A percentile compares a stretch with the other conserved stretches of the same genome.
These are phyloP conservation scores for Carex pumila DNA, from an alignment of 176 grass and related monocot genomes.

Conservation along the genomic window DNA sequence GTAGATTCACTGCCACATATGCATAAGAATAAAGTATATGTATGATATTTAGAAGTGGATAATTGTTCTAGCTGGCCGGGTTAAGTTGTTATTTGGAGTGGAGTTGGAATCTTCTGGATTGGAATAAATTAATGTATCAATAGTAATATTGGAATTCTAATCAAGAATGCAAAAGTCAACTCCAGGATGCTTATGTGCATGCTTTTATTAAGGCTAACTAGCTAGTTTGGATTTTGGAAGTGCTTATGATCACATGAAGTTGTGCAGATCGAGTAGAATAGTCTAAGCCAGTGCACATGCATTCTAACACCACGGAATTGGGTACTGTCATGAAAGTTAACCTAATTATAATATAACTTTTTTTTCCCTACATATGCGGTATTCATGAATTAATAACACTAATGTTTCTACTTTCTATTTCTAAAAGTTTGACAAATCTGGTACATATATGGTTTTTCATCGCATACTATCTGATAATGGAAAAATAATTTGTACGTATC, in stretches of 20 bases:
- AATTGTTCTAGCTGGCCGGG: background rate
- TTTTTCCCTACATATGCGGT: too few species aligned
- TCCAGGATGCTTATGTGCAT: background rate
- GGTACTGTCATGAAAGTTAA: too few species aligned
- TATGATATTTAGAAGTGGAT: background rate
- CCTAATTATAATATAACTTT: too few species aligned
- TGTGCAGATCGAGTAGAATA: too few species aligned
- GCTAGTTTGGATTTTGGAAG: background rate
- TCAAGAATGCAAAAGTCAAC: background rate
- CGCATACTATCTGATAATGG: background rate
- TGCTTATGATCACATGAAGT: background rate
- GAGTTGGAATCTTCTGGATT: slow-evolving; percentile 1
- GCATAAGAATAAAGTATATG: background rate
- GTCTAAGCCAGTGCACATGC: too few species aligned
- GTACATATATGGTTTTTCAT: background rate
- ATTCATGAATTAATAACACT: too few species aligned
- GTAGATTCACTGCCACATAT: background rate
- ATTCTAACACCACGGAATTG: too few species aligned
- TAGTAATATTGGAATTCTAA: background rate
- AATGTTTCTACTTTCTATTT: background rate
- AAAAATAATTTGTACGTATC: background rate
- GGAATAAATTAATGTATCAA: background rate
- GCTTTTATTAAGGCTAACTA: background rate
- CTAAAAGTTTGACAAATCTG: background rate
- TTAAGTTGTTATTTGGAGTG: background rate